Evolutionary conservation across 208 protist genomes (phyloP).

Genomic region (Trypanosoma caninum): DNA sequence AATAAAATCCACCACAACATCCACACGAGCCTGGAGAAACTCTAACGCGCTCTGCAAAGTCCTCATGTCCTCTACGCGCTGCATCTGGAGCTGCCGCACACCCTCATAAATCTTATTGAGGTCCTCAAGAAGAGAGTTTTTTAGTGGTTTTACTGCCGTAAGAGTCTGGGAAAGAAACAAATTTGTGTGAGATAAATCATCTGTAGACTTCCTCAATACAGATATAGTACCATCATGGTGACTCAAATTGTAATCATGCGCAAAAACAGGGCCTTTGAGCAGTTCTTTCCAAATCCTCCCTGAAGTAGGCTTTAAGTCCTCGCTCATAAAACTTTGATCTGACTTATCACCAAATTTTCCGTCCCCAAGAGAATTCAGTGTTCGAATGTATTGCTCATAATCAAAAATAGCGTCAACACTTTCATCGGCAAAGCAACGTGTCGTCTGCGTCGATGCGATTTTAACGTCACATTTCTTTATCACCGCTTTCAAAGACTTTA

Average conservation of each 20-base stretch:
- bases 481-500: neutral
- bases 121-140: conserved; percentile 20
- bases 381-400: conserved; percentile 57
- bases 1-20: conserved; percentile 26
- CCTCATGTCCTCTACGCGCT: conserved; percentile 20
- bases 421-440: neutral
- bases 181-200: too few relatives aligned
- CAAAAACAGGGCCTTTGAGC: neutral
- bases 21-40: conserved; percentile 18
- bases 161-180: neutral
- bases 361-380: conserved; percentile 14
- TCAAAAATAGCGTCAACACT: conserved; percentile 82
- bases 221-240: neutral
- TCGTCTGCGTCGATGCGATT: conserved; percentile 8
- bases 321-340: too few relatives aligned
- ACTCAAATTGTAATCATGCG: neutral
- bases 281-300: too few relatives aligned
- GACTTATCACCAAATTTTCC: too few relatives aligned
- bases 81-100: conserved; percentile 9
- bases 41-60: conserved; percentile 15
- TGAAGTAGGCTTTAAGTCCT: too few relatives aligned
- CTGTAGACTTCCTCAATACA: too few relatives aligned
- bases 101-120: conserved; percentile 8
- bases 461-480: neutral
- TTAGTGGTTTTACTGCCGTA: neutral